Evolutionary conservation across 1,284 basidiomycete genomes (phyloP), one percentile per base, ranked within the genome.

Genomic region (Tylopilus sp.): DNA sequence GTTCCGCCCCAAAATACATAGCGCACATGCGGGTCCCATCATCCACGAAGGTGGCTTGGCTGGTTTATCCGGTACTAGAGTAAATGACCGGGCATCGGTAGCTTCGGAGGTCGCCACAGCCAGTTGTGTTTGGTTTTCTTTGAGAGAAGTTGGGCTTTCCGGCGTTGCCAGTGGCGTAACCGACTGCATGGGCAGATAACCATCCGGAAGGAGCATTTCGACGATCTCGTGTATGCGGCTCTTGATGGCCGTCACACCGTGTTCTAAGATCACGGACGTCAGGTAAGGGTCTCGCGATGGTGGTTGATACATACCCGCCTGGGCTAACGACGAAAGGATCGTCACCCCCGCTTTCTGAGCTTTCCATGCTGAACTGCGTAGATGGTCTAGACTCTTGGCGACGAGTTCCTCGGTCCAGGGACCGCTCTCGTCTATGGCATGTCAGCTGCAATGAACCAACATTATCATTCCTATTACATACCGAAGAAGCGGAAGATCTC

Each of bases 341-440:
- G 49, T 53, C 39, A 68, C 58, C 5, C 66, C 63, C 9, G 47
- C 57, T 33, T 67, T 68, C 20, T 68, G 66, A n/a, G 7, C 24
- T 20, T 52, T 58, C 63, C 64, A 68, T 17, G 0, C 26, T 3
- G n/a, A 5, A 1, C 26, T n/a, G n/a, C 2, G 11, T 11, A 68
- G 19, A 39, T 49, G 28, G 8, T 29, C 4, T 37, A 65, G 22
- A 47, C 66, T 54, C 7, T 26, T 48, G 1, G 15, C 2, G 8
- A 68, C 52, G 7, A 65, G 62, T 1, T 60, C n/a, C 1, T 1
- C 6, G 24, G 59, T 55, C 56, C 59, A 53, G 2, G 37, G 24
- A 35, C 33, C 48, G 3, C 45, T 1, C 25, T 29, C 3, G 14
- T 54, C 63, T 68, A 37, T 4, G 1, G 5, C 10, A 9, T 4